These are phyloP conservation scores for Panaeolus cyanescens DNA, from an alignment of 768 basidiomycete genomes.

Conservation along the genomic window DNA sequence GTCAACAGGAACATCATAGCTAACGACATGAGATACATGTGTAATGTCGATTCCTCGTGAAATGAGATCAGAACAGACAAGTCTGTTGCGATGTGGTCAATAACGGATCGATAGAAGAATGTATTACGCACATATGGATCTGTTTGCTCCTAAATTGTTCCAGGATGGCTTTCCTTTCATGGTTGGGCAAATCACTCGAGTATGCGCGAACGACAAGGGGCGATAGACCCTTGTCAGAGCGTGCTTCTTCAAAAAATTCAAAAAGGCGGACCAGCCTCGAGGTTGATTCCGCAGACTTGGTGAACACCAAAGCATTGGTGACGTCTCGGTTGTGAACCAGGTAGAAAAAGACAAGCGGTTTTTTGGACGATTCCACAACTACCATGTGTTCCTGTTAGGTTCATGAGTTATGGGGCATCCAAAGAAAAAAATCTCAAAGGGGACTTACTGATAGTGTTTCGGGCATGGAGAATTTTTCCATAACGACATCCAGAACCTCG, in stretches of 20 bases:
- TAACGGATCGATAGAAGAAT: not conserved
- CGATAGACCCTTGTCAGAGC: conserved; percentile 15
- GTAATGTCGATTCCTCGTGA: conserved; percentile 95
- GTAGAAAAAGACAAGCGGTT: conserved; percentile 89
- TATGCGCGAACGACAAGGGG: conserved; percentile 65
- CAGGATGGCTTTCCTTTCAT: conserved; percentile 76
- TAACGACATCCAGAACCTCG: conserved; percentile 53
- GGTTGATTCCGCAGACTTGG: conserved; percentile 95
- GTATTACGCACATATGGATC: conserved; percentile 71
- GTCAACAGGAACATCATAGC: conserved; percentile 95
- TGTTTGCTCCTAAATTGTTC: conserved; percentile 81
- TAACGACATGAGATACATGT: conserved; percentile 90
- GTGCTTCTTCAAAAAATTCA: conserved; percentile 72
- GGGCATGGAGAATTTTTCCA: conserved; percentile 85
- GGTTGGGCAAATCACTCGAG: conserved; percentile 79
- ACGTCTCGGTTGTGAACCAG: conserved; percentile 68
- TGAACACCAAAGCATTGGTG: conserved; percentile 84
- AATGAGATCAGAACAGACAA: conserved; percentile 96
- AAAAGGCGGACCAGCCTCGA: conserved; percentile 79
- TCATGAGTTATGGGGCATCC: not conserved
- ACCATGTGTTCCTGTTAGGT: conserved; percentile 81
- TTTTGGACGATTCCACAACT: conserved; percentile 73
- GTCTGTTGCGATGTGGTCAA: conserved; percentile 40
- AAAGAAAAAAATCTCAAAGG: not conserved
- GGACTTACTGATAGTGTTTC: conserved; percentile 64